Evolutionary conservation across 1,139 yeast species (phyloP), one percentile per base, ranked within the genome.

Genomic region (Debaryomycetaceae sp.): DNA sequence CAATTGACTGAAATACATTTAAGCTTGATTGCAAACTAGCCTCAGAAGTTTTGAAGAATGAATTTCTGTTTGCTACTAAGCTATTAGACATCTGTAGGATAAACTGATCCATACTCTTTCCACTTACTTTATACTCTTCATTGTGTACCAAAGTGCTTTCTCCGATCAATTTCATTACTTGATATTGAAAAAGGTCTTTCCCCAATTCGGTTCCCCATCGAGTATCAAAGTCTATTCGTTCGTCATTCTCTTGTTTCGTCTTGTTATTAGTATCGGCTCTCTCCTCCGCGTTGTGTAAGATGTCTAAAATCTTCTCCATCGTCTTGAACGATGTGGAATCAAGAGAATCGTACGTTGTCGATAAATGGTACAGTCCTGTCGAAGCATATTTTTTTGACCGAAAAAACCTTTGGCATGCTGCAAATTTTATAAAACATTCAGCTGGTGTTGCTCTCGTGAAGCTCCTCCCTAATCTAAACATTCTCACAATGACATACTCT

Each of bases 301-400:
- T 52, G 11, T 43, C 45, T 17, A 55, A 41, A n/a, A 56, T 49
- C 29, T 45, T 49, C 38, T 53, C 55, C 61, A 57, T 56, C 14
- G 57, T 47, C 33, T 45, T 45, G 35, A 54, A 46, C n/a, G 57
- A 49, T 17, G 49, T 45, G 13, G 47, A 44, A 35, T 52, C 51
- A 7, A 51, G 41, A 6, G 51, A 36, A 34, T 49, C 54, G 38
- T 48, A 44, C 3, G 52, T 48, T 9, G 47, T 48, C 14, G 46
- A 40, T 11, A 44, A 39, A 39, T 47, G 47, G 22, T 42, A 34
- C 13, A 27, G 42, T 36, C 24, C 37, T 31, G 14, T 31, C n/a
- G 23, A 13, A 13, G 20, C 6, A 4, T 14, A 11, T 7, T n/a
- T 40, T 13, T 40, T 41, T 36, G 20, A 17, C 20, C 20, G 20